Percentiles rank a stretch among this genome's conserved stretches.
Evolutionary conservation across 768 basidiomycete genomes (phyloP).

Genomic region (Mrakia hoshinonis): DNA sequence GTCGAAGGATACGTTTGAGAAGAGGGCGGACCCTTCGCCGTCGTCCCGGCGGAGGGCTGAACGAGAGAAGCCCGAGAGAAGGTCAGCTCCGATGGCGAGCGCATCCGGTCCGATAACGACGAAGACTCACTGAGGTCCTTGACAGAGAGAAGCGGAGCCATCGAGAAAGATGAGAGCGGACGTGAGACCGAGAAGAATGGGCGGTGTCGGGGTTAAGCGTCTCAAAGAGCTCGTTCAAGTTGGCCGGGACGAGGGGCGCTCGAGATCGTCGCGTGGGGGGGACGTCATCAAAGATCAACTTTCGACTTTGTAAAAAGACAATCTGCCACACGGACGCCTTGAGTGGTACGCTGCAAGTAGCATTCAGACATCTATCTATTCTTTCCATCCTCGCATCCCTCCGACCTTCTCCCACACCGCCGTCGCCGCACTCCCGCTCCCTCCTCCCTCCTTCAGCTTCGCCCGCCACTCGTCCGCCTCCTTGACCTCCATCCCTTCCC

Average conservation of each 20-base stretch:
- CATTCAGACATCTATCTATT: not conserved
- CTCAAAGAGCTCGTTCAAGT: not conserved
- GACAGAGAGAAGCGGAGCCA: slow-evolving; percentile 18
- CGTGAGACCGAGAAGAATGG: too few relatives aligned
- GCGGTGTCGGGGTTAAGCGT: too few relatives aligned
- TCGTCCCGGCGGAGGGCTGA: slow-evolving; percentile 23
- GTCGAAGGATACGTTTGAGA: slow-evolving; percentile 54
- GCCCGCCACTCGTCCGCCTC: slow-evolving; percentile 45
- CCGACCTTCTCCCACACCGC: not conserved
- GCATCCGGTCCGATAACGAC: not conserved
- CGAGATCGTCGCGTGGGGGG: not conserved
- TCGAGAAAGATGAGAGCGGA: not conserved
- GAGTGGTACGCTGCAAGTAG: not conserved
- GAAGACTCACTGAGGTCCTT: slow-evolving; percentile 22
- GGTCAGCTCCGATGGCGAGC: not conserved
- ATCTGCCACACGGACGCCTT: too few relatives aligned
- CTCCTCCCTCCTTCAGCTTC: slow-evolving; percentile 23
- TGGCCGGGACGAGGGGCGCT: not conserved
- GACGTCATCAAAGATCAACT: not conserved
- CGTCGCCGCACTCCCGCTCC: not conserved
- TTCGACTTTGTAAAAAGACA: too few relatives aligned
- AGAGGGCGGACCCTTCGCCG: slow-evolving; percentile 43
- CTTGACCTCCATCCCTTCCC: not conserved
- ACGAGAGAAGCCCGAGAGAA: not conserved
- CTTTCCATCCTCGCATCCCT: slow-evolving; percentile 6